Base-by-base conservation (phyloP, 208 protist species). In the Sergeia podlipaevii region DNA sequence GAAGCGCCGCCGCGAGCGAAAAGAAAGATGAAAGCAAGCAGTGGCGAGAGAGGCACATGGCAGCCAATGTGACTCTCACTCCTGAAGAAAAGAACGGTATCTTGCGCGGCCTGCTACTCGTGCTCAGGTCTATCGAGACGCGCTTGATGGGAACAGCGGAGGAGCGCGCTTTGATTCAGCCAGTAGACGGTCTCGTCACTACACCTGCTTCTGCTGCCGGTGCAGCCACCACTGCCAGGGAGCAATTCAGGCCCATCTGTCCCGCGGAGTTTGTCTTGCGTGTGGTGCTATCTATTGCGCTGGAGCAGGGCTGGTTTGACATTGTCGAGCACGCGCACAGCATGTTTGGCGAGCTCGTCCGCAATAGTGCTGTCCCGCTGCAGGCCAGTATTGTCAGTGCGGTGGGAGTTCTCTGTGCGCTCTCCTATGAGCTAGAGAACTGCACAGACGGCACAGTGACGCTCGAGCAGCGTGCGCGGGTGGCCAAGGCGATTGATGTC, bases 261-360 rank as follows among this genome's bases (percentile, higher is more conserved):
- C 78, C 77, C 5, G 77, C 73, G 8, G 78, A 85, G 60, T 72
- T 70, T 48, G 48, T 71, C 1, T 53, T 85, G 11, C 78, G 78
- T 27, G 63, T 73, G 32, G 60, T 85, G 18, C 60, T 80, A 21
- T 39, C 70, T 34, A 59, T 85, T n/a, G 50, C 71, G 5, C 62
- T 81, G 7, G 78, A 79, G 52, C 62, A 80, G 45, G 68, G 69
- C 8, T 85, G 78, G 78, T 74, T 72, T 24, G 78, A 80, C 51
- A 61, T 85, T 49, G 68, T 76, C 10, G 71, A 85, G 56, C 55
- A 63, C 64, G 57, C 67, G 1, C 65, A 70, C 17, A 47, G 56
- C 15, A 60, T 79, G 47, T 86, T 78, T 60, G 61, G 55, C 29
- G 60, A 69, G 18, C 44, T 81, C 20, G 78, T 86, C 37, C 54